Conservation (phyloP, 1,139 yeast species). For the Pneumocystis murina region DNA sequence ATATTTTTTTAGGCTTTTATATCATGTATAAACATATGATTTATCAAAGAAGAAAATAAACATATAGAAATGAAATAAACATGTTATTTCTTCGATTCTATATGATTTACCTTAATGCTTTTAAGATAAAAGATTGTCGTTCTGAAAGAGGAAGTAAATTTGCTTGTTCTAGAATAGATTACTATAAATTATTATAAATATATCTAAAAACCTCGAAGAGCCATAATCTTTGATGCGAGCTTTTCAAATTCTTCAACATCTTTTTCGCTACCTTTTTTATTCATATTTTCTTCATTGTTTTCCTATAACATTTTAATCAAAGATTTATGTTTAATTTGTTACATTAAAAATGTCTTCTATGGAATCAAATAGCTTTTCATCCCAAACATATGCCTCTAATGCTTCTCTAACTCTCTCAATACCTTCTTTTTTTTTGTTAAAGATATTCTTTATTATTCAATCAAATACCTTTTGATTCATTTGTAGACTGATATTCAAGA, state of each 20-base stretch:
- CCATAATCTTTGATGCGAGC: neutral
- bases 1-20: conserved; percentile 42
- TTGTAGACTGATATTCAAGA: conserved; percentile 1
- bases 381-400: conserved; percentile 9
- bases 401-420: conserved; percentile 7
- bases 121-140: neutral
- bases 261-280: neutral
- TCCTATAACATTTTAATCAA: neutral
- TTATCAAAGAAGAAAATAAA: conserved; percentile 33
- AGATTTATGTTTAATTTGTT: neutral
- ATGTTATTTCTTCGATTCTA: neutral
- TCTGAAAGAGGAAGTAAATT: neutral
- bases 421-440: conserved; percentile 3
- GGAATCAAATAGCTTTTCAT: neutral
- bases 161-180: neutral
- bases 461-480: conserved; percentile 4
- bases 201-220: neutral
- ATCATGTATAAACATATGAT: conserved; percentile 78
- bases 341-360: neutral
- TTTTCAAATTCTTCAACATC: neutral
- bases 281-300: neutral
- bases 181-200: neutral
- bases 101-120: neutral
- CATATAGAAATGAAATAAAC: neutral
- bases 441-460: neutral